A percentile compares a stretch with the other conserved stretches of the same genome.
phyloP scores from a whole-genome alignment of 768 basidiomycete genomes.

The Pleurotus citrinopileatus region DNA sequence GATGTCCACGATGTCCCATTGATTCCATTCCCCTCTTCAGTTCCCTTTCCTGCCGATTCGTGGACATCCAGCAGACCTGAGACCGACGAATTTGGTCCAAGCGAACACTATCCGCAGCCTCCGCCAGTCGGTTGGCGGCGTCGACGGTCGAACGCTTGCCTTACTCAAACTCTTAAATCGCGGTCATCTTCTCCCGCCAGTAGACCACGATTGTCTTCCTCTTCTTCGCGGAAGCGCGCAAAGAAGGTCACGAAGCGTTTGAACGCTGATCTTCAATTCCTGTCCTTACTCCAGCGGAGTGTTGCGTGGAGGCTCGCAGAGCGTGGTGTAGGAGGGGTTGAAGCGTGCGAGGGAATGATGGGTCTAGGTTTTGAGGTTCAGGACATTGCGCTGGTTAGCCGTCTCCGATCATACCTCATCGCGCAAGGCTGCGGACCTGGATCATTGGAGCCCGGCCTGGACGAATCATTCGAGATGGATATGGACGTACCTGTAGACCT shows the following conservation, averaged over 20 bases:
- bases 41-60: slow-evolving; percentile 1
- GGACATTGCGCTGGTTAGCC: slow-evolving; percentile 10
- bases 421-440: slow-evolving; percentile 8
- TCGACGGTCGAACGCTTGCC: slow-evolving; percentile 12
- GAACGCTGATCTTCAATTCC: slow-evolving; percentile 10
- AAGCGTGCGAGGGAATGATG: not conserved
- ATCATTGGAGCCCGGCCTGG: not conserved
- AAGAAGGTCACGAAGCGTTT: not conserved
- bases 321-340: not conserved
- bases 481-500: slow-evolving; percentile 2
- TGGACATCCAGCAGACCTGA: slow-evolving; percentile 4
- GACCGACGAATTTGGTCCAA: not conserved
- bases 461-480: slow-evolving; percentile 5
- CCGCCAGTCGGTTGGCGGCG: slow-evolving; percentile 13
- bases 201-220: not conserved
- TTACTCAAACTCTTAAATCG: slow-evolving; percentile 7
- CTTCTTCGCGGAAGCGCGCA: slow-evolving; percentile 10
- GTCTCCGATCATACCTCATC: slow-evolving; percentile 11
- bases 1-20: not conserved
- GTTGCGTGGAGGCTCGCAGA: slow-evolving; percentile 10
- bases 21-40: slow-evolving; percentile 6
- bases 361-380: slow-evolving; percentile 11
- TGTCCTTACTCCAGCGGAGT: slow-evolving; percentile 10
- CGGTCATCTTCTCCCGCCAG: slow-evolving; percentile 9
- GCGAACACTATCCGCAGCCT: not conserved